Evolutionary conservation across 202 grass and related monocot species (phyloP), one percentile per base, ranked within the genome.

Genomic region (Panicum hallii): DNA sequence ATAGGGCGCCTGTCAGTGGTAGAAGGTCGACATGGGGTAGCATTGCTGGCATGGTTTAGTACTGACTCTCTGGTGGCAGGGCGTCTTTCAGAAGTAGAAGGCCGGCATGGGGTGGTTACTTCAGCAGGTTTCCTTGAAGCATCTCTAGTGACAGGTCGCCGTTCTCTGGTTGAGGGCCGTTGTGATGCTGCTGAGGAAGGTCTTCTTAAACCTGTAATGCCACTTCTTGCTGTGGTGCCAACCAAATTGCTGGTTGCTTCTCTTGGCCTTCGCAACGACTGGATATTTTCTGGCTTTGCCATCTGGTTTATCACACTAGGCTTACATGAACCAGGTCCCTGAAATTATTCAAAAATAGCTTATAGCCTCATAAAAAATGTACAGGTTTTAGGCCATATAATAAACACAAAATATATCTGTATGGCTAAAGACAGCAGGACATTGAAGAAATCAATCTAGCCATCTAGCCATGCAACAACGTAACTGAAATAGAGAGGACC

Each of bases 151-250:
- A 75, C 52, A 75, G 84, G 84, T 41, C 67, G 67, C 0, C 61
- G 22, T 68, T 90, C 89, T 64, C 75, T 87, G 42, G 63, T 80
- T 46, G 69, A 84, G 45, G 84, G 70, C 1, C 54, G 3, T 87
- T 84, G 83, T 61, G 77, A 84, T 67, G 72, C 72, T 81, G 89
- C 48, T 50, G 88, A 88, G 46, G 70, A 83, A 87, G 88, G 63
- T 82, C 80, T 89, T 87, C 36, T 66, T 83, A 70, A 77, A 84
- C 60, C 34, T 75, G 52, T 46, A 40, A 72, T 75, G 75, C 77
- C 70, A 81, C 46, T 84, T 75, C 40, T 74, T 56, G 64, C 67
- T 61, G 72, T 34, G 56, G 34, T 68, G 9, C 9, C 48, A 90
- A 79, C 43, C 7, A 47, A 12, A 82, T 78, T 73, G 15, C 69